These are phyloP conservation scores for Neurospora africana DNA, from an alignment of 495 filamentous ascomycete genomes.

Conservation along the genomic window DNA sequence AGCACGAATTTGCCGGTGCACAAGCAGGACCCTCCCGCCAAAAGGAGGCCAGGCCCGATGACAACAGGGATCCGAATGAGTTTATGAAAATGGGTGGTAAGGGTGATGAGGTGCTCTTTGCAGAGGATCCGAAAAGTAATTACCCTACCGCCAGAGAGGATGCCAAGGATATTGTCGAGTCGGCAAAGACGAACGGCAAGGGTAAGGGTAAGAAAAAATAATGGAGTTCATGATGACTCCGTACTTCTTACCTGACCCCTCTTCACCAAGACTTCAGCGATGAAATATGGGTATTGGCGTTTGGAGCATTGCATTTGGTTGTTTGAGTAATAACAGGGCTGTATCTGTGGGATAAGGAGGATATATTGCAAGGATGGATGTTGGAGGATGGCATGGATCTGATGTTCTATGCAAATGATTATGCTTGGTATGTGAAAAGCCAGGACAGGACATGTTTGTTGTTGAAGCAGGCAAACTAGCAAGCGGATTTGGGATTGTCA, in stretches of 20 bases:
- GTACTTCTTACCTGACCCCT: not conserved
- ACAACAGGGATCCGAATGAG: constrained; percentile 54
- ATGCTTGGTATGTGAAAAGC: not conserved
- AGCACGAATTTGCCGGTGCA: not conserved
- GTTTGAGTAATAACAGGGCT: not conserved
- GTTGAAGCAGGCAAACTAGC: not conserved
- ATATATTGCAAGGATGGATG: not conserved
- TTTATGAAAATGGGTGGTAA: constrained; percentile 75
- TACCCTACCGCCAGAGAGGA: constrained; percentile 17
- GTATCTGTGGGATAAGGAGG: not conserved
- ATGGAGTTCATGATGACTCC: not conserved
- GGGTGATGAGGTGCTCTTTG: constrained; percentile 69
- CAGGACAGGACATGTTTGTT: not conserved
- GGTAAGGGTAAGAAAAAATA: constrained; percentile 14
- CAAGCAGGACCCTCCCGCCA: not conserved
- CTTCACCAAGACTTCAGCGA: not conserved
- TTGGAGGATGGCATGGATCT: not conserved
- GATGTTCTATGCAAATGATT: not conserved
- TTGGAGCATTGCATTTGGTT: not conserved
- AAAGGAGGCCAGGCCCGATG: constrained; percentile 51
- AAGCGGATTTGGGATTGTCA: not conserved
- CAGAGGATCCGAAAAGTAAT: constrained; percentile 45
- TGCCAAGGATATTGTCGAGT: constrained; percentile 22
- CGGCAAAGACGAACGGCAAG: constrained; percentile 21
- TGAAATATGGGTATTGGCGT: not conserved